Conservation (phyloP, 331 rosid species). For the Cydonia oblonga region DNA sequence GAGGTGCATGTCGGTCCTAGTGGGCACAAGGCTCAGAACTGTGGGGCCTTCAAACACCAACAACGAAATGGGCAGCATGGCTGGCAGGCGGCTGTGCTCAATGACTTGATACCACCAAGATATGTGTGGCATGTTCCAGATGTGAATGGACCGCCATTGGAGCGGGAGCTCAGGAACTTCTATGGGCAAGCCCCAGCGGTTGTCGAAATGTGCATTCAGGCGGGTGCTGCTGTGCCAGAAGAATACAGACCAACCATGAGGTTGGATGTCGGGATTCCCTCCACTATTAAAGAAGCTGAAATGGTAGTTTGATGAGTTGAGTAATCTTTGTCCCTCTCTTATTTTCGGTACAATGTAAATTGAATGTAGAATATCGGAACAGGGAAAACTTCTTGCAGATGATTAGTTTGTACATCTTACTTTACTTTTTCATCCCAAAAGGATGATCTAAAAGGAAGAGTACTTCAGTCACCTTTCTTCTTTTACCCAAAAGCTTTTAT, state of each 20-base stretch:
- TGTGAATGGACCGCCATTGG: constrained; percentile 56
- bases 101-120: constrained; percentile 86
- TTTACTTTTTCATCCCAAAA: no score
- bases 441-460: no score
- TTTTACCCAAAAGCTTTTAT: background rate
- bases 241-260: constrained; percentile 80
- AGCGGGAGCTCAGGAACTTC: constrained; percentile 65
- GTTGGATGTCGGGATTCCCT: constrained; percentile 81
- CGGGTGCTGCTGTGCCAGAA: constrained; percentile 76
- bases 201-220: constrained; percentile 89
- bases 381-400: no score
- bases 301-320: constrained; percentile 67
- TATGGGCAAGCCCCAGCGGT: constrained; percentile 86
- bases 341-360: background rate
- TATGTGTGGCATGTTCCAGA: constrained; percentile 97
- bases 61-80: constrained; percentile 98
- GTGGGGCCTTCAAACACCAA: constrained; percentile 90
- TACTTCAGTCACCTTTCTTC: no score
- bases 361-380: background rate
- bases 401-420: no score
- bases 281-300: constrained; percentile 60
- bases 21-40: constrained; percentile 90
- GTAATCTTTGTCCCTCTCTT: background rate
- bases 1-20: constrained; percentile 75
- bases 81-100: constrained; percentile 78